A percentile compares a stretch with the other conserved stretches of the same genome.
phyloP scores from a whole-genome alignment of 2,329 filamentous ascomycete genomes.

The Sporothrix pseudoabietina region DNA sequence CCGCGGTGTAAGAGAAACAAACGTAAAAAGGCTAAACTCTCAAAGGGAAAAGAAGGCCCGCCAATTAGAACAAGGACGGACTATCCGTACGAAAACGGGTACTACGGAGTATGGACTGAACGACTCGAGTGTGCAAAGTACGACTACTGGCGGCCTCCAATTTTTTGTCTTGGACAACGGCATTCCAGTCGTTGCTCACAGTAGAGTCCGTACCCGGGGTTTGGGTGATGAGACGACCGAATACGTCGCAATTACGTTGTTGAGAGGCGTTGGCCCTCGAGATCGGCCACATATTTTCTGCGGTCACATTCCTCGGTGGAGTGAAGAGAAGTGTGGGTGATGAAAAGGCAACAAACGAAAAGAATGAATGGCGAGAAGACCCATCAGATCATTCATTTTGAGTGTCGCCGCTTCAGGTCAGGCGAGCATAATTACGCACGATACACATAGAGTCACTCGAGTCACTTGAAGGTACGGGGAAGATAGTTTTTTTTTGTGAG shows the following conservation, averaged over 20 bases:
- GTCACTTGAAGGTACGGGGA: neutral
- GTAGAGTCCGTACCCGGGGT: neutral
- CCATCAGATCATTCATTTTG: neutral
- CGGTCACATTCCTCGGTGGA: neutral
- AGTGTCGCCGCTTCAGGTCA: neutral
- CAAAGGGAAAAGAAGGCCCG: neutral
- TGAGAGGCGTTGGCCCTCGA: neutral
- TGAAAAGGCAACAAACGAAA: neutral
- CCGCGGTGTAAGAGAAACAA: neutral
- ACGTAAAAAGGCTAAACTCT: neutral
- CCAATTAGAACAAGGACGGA: neutral
- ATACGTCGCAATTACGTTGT: neutral
- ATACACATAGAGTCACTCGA: neutral
- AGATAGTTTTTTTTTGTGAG: neutral
- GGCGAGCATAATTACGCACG: neutral
- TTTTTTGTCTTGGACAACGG: conserved; percentile 7
- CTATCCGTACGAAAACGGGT: neutral
- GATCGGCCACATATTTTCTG: neutral
- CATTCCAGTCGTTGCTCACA: conserved; percentile 2
- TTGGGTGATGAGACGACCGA: neutral
- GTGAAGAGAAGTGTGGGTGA: neutral
- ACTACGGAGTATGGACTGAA: neutral
- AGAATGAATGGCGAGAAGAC: neutral
- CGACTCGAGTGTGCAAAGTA: neutral
- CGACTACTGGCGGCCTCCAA: neutral